Base-by-base conservation (phyloP, 2,329 filamentous ascomycete species). In the Grosmannia huntii region DNA sequence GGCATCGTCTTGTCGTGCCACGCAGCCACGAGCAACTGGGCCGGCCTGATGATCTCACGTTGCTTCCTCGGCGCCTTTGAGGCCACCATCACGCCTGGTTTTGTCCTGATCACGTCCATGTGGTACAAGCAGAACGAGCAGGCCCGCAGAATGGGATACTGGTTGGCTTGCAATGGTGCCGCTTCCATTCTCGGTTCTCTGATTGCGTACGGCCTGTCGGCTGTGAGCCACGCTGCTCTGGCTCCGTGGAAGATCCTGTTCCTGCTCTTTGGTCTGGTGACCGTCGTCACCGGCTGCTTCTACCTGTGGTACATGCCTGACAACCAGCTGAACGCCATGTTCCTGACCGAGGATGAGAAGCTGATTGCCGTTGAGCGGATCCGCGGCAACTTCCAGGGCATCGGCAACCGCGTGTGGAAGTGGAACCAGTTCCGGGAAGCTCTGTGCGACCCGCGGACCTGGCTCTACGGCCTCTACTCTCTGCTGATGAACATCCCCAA, bases 191-290 rank as follows among this genome's bases (percentile, higher is more conserved):
- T 62, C 5, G 57, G 57, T 7, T 53, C 54, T 1, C n/a, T 54
- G 11, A 56, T 63, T 21, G 59, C 57, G 1, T 63, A 63, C 9
- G 81, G 79, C 1, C 44, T 56, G 80, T 82, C 33, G 79, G 81
- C 1, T 72, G 82, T 0, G 80, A 81, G 56, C 79, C 79, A 0
- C 64, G 71, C 23, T 16, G 31, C 41, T 1, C 38, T 60, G 5
- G 73, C 76, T 0, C 78, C 77, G 0, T 87, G 84, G 83, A 81
- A 80, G 65, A 86, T 84, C 62, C 83, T 87, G 57, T 87, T 87
- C 65, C 69, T 88, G n/a, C 77, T 87, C 23, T 82, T 82, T 3
- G 74, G 74, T 7, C 73, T 79, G 0, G 71, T 85, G 21, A 85
- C 81, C 59, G 73, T 78, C 19, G 59, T 73, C 10, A 86, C 83